These are phyloP conservation scores for Pseudozyma hubeiensis DNA, from an alignment of 1,284 basidiomycete species.

Conservation along the genomic window DNA sequence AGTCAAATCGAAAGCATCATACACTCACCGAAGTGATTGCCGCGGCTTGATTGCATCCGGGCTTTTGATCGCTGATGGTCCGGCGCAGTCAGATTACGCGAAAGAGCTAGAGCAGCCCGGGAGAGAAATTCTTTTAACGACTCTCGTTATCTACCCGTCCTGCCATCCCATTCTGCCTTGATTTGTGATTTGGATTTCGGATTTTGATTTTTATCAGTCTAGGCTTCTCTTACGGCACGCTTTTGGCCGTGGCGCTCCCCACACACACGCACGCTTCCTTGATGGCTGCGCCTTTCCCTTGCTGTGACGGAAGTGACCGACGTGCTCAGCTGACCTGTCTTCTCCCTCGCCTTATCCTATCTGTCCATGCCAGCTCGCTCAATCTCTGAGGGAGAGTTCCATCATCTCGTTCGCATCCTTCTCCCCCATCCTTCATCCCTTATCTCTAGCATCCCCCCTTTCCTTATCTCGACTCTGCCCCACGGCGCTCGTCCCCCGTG, in stretches of 20 bases:
- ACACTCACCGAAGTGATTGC: background rate
- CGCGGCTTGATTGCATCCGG: background rate
- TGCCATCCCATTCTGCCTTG: background rate
- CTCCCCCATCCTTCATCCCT: slow-evolving; percentile 25
- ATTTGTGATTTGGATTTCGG: background rate
- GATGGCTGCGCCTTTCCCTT: background rate
- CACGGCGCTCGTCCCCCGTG: slow-evolving; percentile 25
- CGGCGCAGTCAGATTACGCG: background rate
- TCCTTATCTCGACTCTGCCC: slow-evolving; percentile 29
- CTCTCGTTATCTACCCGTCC: no score
- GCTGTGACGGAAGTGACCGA: background rate
- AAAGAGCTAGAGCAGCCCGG: no score
- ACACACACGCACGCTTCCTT: background rate
- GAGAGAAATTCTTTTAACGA: no score
- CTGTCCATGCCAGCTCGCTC: background rate
- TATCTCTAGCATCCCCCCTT: slow-evolving; percentile 24
- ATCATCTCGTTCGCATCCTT: slow-evolving; percentile 11
- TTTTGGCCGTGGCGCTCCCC: no score
- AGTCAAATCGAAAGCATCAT: background rate
- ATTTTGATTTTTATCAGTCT: background rate
- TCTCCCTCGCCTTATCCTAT: slow-evolving; percentile 9
- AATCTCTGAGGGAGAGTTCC: slow-evolving; percentile 20
- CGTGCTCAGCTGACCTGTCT: slow-evolving; percentile 8
- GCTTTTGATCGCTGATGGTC: background rate
- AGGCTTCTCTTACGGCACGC: no score